These are phyloP conservation scores for Dactylis glomerata DNA, from an alignment of 176 grass and related monocot species.

Conservation along the genomic window DNA sequence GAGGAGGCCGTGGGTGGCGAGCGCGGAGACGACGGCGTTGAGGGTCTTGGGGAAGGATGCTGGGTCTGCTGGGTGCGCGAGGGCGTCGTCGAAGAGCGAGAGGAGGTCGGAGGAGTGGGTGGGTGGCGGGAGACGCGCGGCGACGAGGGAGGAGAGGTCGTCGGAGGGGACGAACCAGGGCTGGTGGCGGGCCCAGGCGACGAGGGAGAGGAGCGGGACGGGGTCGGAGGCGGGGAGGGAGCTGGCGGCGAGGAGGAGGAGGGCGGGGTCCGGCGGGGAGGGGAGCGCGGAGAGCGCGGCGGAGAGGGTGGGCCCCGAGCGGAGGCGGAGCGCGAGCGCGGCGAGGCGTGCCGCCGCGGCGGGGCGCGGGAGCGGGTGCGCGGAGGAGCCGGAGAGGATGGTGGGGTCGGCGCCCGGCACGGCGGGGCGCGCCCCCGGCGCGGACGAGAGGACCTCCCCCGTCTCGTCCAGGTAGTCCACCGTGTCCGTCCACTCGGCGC, in stretches of 20 bases:
- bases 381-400: constrained; percentile 68
- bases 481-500: constrained; percentile 67
- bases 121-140: constrained; percentile 42
- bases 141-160: constrained; percentile 40
- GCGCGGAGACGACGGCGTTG: constrained; percentile 53
- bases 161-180: constrained; percentile 67
- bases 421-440: constrained; percentile 57
- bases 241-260: constrained; percentile 58
- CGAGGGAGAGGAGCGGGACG: constrained; percentile 67
- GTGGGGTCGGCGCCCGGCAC: constrained; percentile 66
- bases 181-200: constrained; percentile 73
- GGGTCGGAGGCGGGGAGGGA: constrained; percentile 82
- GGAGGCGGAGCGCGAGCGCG: constrained; percentile 65
- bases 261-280: constrained; percentile 54
- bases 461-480: constrained; percentile 88
- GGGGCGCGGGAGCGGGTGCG: constrained; percentile 67
- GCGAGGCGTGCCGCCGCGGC: constrained; percentile 67
- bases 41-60: constrained; percentile 58
- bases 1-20: constrained; percentile 52
- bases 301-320: constrained; percentile 65
- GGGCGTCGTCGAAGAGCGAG: constrained; percentile 58
- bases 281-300: constrained; percentile 73
- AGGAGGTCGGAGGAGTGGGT: constrained; percentile 49
- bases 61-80: constrained; percentile 56
- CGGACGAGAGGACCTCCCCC: constrained; percentile 64